Evolutionary conservation across 73 alveolate genomes (phyloP), one percentile per base, ranked within the genome.

Genomic region (Diophrys appendiculata): DNA sequence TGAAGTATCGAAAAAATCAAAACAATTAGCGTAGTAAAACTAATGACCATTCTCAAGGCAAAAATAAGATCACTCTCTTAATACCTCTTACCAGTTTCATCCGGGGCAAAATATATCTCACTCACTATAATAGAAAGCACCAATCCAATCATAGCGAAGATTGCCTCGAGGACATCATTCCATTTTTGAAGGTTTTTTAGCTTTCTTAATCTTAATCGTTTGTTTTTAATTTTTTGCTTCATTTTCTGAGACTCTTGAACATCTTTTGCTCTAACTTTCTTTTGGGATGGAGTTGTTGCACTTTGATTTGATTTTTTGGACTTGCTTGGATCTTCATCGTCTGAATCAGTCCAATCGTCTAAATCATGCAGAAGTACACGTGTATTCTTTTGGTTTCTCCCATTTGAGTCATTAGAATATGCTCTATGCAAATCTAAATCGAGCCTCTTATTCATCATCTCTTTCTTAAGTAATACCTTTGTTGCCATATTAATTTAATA

Each of bases 81-180:
- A 14, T 64, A n/a, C 30, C 29, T 3, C 8, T 8, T 64, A 23
- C 23, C 26, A 11, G 35, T 8, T 11, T 5, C 26, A 5, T 5
- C 26, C 26, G 29, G 73, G 11, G 8, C 23, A 64, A 24, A 64
- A 26, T 24, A 64, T 5, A 64, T 64, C 35, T 64, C 73, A 64
- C 22, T 11, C 29, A 64, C 87, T 29, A 78, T 27, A 5, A 78
- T 68, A 0, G 87, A 29, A 33, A 78, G 65, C 33, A 78, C 67
- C n/a, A 78, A 65, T 31, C 80, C 87, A 14, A 33, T 69, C 73
- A 78, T 78, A 64, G 79, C 87, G 11, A 56, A 1, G 13, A 78
- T 67, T 25, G 87, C 79, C 1, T 54, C 80, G 8, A 14, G 3
- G 2, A 78, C 69, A 29, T 78, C 87, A 29, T 29, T 56, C 30